A percentile compares a stretch with the other conserved stretches of the same genome.
phyloP scores from a whole-genome alignment of 31 red algal genomes.

The Porphyra umbilicalis region DNA sequence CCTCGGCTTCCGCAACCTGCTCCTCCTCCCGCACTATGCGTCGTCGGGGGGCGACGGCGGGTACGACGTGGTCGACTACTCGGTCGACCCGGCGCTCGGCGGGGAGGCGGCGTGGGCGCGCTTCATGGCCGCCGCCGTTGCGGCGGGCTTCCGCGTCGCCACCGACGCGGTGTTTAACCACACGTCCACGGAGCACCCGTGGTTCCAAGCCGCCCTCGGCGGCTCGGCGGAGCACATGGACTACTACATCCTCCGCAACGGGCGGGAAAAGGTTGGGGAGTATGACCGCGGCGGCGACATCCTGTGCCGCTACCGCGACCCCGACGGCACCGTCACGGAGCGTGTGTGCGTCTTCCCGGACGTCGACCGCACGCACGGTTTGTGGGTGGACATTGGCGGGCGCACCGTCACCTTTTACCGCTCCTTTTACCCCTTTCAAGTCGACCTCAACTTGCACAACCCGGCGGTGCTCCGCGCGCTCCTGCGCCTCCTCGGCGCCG shows the following conservation, averaged over 20 bases:
- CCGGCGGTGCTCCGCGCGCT: slow-evolving; percentile 64
- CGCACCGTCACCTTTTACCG: slow-evolving; percentile 76
- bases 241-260: slow-evolving; percentile 82
- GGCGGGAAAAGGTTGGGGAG: slow-evolving; percentile 85
- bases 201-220: slow-evolving; percentile 68
- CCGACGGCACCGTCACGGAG: slow-evolving; percentile 71
- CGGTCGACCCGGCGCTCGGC: slow-evolving; percentile 32
- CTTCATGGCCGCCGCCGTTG: slow-evolving; percentile 56
- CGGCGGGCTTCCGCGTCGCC: slow-evolving; percentile 46
- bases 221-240: slow-evolving; percentile 46
- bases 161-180: slow-evolving; percentile 88
- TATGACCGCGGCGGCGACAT: slow-evolving; percentile 69
- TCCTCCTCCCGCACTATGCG: slow-evolving; percentile 75
- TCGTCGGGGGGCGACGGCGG: slow-evolving; percentile 69
- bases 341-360: slow-evolving; percentile 75
- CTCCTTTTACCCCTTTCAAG: slow-evolving; percentile 83
- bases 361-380: slow-evolving; percentile 85
- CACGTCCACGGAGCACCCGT: slow-evolving; percentile 68
- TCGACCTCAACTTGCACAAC: slow-evolving; percentile 83
- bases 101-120: slow-evolving; percentile 40
- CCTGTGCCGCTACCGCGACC: slow-evolving; percentile 82
- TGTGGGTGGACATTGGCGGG: slow-evolving; percentile 58
- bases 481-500: slow-evolving; percentile 41
- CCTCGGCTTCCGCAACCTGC: slow-evolving; percentile 64
- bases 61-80: slow-evolving; percentile 63